Conservation (phyloP, 2,329 filamentous ascomycete genomes). For the Fusarium sp. region DNA sequence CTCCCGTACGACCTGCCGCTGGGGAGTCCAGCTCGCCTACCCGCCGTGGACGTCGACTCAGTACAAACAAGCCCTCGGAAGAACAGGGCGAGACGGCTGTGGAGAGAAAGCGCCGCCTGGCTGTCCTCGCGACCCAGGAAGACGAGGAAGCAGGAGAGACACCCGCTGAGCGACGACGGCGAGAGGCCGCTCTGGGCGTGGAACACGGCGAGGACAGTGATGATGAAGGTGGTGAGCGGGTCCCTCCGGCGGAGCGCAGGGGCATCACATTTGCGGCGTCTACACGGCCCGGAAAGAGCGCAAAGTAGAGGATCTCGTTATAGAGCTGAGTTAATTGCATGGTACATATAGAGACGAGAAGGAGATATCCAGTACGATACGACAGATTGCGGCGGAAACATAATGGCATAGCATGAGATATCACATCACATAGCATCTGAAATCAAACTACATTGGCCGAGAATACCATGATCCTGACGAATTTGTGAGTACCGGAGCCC, state of each 20-base stretch:
- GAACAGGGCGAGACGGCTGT: slow-evolving; percentile 72
- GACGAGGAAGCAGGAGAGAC: slow-evolving; percentile 70
- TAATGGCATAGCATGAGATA: slow-evolving; percentile 28
- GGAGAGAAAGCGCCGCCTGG: slow-evolving; percentile 74
- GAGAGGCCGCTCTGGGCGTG: slow-evolving; percentile 79
- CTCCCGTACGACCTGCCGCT: not conserved
- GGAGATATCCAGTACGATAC: slow-evolving; percentile 32
- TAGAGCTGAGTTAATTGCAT: slow-evolving; percentile 33
- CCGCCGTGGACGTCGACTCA: slow-evolving; percentile 18
- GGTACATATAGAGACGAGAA: slow-evolving; percentile 30
- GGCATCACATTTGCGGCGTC: slow-evolving; percentile 73
- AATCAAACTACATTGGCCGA: slow-evolving; percentile 8
- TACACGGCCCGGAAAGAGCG: slow-evolving; percentile 34
- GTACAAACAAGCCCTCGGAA: slow-evolving; percentile 34
- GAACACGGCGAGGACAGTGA: slow-evolving; percentile 56
- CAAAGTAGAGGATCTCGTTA: slow-evolving; percentile 22
- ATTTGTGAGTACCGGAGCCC: not conserved
- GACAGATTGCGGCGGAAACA: slow-evolving; percentile 14
- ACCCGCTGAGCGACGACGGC: slow-evolving; percentile 77
- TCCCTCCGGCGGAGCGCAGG: slow-evolving; percentile 62
- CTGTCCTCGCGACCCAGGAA: slow-evolving; percentile 59
- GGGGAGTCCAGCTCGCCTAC: slow-evolving; percentile 29
- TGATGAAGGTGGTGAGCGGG: slow-evolving; percentile 68
- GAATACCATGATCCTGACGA: not conserved
- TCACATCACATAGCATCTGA: slow-evolving; percentile 15